Base-by-base conservation (phyloP, 768 basidiomycete species). In the Pleurotus tuoliensis region DNA sequence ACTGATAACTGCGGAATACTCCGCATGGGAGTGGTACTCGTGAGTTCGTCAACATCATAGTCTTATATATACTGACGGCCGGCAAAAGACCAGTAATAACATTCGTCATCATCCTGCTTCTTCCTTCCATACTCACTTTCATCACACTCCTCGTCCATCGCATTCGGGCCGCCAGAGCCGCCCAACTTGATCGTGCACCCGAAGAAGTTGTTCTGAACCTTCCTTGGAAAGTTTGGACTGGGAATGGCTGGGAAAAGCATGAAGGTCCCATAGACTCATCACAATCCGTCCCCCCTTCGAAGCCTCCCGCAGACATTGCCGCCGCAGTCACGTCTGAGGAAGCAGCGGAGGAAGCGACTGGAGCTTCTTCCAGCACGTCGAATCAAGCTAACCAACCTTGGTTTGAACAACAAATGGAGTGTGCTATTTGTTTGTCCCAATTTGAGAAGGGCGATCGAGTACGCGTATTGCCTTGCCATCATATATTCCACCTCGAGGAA, bases 21-120 rank as follows among this genome's bases (percentile, higher is more conserved):
- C 88, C 12, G 82, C 87, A 43, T 94, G 92, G 87, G 91, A 94
- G 66, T 95, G 93, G 92, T 93, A 92, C 66, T 92, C 90, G 90
- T 92, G 63, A 61, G 85, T 81, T 61, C 55, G 22, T 41, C 11
- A 25, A 45, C 56, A 39, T 34, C 46, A 44, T 44, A 18, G 44
- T 48, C 61, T 48, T 58, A 54, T 55, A 47, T 40, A 55, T 37
- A 48, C 46, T 54, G 20, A 61, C 56, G 58, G 53, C 39, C 58
- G 5, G 18, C 25, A 38, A 11, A 59, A 92, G 90, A 50, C 92
- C 92, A 12, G 88, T 93, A 60, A 77, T 94, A 56, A 93, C 92
- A 8, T 92, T 94, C 65, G 75, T 94, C 58, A 77, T 94, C 58
- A 91, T 98, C 38, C 79, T 98, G 52, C 82, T 98, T 58, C 85